A percentile compares a stretch with the other conserved stretches of the same genome.
phyloP scores from a whole-genome alignment of 768 basidiomycete species.

The Amanita exitialis region DNA sequence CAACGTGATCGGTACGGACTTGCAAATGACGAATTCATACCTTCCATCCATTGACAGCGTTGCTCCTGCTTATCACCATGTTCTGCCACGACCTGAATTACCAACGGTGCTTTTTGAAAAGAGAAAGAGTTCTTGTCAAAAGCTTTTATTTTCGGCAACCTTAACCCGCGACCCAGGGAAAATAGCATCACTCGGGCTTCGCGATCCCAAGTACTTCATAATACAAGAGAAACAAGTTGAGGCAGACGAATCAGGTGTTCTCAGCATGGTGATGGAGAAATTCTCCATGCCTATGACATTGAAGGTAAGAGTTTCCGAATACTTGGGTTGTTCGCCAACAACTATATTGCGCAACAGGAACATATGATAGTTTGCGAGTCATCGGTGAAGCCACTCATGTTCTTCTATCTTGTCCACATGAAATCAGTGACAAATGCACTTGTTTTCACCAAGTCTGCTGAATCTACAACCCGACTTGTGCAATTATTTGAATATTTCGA shows the following conservation, averaged over 20 bases:
- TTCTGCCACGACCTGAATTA: slow-evolving; percentile 27
- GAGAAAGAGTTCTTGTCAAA: slow-evolving; percentile 71
- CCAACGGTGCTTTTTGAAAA: slow-evolving; percentile 47
- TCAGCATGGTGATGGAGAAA: slow-evolving; percentile 58
- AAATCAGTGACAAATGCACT: slow-evolving; percentile 58
- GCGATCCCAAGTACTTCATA: slow-evolving; percentile 80
- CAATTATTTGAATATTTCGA: slow-evolving; percentile 78
- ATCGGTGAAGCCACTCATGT: slow-evolving; percentile 75
- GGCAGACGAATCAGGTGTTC: slow-evolving; percentile 23
- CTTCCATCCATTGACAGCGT: slow-evolving; percentile 39
- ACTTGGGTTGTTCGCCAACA: not conserved
- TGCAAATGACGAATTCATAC: not conserved
- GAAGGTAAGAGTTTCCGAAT: slow-evolving; percentile 32
- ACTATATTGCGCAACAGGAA: slow-evolving; percentile 45
- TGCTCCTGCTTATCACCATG: slow-evolving; percentile 47
- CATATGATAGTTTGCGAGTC: slow-evolving; percentile 77
- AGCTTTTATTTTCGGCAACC: slow-evolving; percentile 93
- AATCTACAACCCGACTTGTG: slow-evolving; percentile 78
- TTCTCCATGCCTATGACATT: slow-evolving; percentile 78
- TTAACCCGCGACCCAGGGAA: slow-evolving; percentile 92
- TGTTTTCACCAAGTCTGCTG: slow-evolving; percentile 95
- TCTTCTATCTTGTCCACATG: slow-evolving; percentile 76
- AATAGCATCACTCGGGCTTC: slow-evolving; percentile 70
- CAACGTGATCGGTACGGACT: not conserved
- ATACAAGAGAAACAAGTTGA: slow-evolving; percentile 46